A percentile compares a stretch with the other conserved stretches of the same genome.
Conservation (phyloP, 495 filamentous ascomycete genomes). For the Hypoxylon crocopeplum region DNA sequence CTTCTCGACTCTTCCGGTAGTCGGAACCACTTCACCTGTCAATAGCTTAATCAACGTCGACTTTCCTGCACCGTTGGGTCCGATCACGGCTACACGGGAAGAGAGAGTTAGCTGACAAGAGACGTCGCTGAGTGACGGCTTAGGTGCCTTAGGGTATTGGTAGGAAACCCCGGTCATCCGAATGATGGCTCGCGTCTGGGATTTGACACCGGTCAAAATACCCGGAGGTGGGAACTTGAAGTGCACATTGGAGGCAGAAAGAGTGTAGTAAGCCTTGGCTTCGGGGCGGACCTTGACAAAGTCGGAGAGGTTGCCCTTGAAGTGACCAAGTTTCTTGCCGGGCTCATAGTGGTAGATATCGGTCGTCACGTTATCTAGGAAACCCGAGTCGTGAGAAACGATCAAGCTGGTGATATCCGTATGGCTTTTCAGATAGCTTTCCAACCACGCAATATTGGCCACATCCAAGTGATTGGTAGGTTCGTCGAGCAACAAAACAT, state of each 20-base stretch:
- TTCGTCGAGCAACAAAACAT: conserved; percentile 96
- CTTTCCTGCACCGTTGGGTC: conserved; percentile 97
- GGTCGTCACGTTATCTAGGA: conserved; percentile 95
- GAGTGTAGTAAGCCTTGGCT: conserved; percentile 97
- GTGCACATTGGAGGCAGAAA: conserved; percentile 85
- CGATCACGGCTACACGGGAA: conserved; percentile 93
- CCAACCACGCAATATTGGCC: conserved; percentile 92
- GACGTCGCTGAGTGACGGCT: conserved; percentile 88
- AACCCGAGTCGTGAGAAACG: conserved; percentile 96
- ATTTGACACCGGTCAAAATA: conserved; percentile 94
- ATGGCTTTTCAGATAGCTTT: conserved; percentile 93
- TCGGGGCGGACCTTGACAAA: conserved; percentile 96
- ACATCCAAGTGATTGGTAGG: conserved; percentile 99
- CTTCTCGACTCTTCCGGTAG: conserved; percentile 90
- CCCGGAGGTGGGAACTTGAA: conserved; percentile 98
- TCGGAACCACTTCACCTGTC: conserved; percentile 93
- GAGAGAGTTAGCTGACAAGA: conserved; percentile 86
- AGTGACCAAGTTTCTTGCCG: conserved; percentile 91
- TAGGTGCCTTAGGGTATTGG: conserved; percentile 84
- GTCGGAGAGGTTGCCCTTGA: conserved; percentile 90
- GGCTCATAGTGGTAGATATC: conserved; percentile 99
- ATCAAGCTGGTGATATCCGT: conserved; percentile 98
- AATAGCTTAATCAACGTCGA: conserved; percentile 97
- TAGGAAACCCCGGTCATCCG: conserved; percentile 92
- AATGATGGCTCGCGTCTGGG: conserved; percentile 88